These are phyloP conservation scores for Solidago caesia DNA, from an alignment of 129 eudicot species.

Conservation along the genomic window DNA sequence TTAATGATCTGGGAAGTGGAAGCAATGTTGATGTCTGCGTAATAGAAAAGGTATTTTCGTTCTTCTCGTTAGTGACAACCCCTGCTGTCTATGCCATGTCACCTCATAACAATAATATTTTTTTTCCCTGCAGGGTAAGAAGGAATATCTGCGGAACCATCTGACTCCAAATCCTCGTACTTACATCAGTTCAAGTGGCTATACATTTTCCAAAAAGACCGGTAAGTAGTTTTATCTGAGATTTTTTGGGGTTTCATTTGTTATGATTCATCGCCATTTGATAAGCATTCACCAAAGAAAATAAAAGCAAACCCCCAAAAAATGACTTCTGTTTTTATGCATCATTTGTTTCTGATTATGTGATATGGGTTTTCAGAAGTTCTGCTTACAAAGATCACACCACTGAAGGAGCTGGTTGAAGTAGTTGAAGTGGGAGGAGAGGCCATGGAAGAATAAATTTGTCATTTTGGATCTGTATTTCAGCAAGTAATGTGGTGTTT, in stretches of 20 bases:
- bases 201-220: constrained; percentile 74
- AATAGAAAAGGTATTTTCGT: constrained; percentile 65
- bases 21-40: constrained; percentile 93
- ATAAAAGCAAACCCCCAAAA: background rate
- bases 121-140: constrained; percentile 54
- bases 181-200: constrained; percentile 63
- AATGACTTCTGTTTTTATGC: background rate
- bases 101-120: background rate
- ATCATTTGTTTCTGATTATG: constrained; percentile 6
- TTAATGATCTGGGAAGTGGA: constrained; percentile 91
- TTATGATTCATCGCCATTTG: constrained; percentile 10
- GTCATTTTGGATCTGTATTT: constrained; percentile 18
- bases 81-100: background rate
- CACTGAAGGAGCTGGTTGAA: constrained; percentile 57
- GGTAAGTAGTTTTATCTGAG: constrained; percentile 45
- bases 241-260: constrained; percentile 9
- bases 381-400: constrained; percentile 65
- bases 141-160: constrained; percentile 71
- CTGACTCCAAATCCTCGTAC: constrained; percentile 78
- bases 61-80: constrained; percentile 6
- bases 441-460: constrained; percentile 72
- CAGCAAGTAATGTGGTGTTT: constrained; percentile 15
- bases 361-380: constrained; percentile 56
- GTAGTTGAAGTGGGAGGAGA: constrained; percentile 76
- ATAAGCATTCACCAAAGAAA: background rate